Percentiles rank a stretch among this genome's conserved stretches.
Conservation (phyloP, 768 basidiomycete genomes). For the Leccinum truebloodii region DNA sequence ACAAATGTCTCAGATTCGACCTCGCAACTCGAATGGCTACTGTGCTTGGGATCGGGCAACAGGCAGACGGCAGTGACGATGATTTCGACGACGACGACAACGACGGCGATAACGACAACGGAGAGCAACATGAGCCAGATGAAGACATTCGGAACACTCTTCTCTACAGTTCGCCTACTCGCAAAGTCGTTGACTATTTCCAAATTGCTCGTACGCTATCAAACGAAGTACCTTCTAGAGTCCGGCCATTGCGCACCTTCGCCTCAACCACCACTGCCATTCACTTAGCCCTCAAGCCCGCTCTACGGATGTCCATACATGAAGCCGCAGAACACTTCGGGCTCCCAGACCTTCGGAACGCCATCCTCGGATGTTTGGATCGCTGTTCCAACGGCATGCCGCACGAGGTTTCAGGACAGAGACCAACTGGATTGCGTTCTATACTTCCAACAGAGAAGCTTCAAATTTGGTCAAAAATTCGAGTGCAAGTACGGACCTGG, state of each 20-base stretch:
- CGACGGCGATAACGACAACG: too few species aligned
- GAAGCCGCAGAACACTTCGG: background rate
- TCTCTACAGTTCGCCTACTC: background rate
- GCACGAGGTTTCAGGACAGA: background rate
- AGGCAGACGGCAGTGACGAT: background rate
- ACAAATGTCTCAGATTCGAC: background rate
- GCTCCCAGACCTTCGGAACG: background rate
- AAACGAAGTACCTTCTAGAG: background rate
- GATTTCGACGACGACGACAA: background rate
- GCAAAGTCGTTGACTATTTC: background rate
- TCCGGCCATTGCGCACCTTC: background rate
- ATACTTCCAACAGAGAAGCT: background rate
- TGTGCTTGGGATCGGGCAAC: background rate
- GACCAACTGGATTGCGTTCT: background rate
- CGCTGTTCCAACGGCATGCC: background rate
- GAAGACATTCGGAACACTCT: background rate
- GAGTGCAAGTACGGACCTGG: background rate
- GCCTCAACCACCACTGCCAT: background rate
- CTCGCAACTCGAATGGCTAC: background rate
- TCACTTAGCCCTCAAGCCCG: background rate
- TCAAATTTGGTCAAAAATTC: background rate
- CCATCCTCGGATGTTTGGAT: background rate
- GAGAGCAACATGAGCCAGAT: background rate
- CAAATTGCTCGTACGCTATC: background rate
- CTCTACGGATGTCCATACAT: background rate